phyloP scores from a whole-genome alignment of 345 rosid species.

The Salix viminalis region DNA sequence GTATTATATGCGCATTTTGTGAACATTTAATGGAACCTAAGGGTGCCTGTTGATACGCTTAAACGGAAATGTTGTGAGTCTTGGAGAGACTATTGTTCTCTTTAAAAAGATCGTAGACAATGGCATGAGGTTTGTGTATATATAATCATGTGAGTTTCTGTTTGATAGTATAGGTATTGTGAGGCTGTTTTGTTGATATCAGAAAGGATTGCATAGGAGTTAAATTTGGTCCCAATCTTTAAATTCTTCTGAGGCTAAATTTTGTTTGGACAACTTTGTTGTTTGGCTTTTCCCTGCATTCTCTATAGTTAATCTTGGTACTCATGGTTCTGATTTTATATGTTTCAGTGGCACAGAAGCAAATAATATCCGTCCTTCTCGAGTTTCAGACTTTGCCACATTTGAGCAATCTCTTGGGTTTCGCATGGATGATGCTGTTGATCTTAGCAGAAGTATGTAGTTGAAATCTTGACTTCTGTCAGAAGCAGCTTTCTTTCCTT shows the following conservation, averaged over 20 bases:
- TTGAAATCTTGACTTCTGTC: constrained; percentile 1
- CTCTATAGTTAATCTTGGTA: not conserved
- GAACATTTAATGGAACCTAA: not conserved
- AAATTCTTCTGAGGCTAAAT: no score
- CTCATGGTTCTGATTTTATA: constrained; percentile 18
- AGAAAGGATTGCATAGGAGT: not conserved
- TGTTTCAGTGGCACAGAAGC: constrained; percentile 47
- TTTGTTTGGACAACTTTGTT: not conserved
- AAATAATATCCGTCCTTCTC: constrained; percentile 34
- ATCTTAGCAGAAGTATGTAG: constrained; percentile 46
- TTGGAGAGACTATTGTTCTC: not conserved
- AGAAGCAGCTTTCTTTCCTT: not conserved
- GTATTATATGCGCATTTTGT: not conserved
- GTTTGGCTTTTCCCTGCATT: not conserved
- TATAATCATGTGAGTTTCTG: not conserved
- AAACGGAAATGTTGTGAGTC: not conserved
- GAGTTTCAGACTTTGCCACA: constrained; percentile 41
- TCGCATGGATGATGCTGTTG: constrained; percentile 50
- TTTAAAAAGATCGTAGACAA: not conserved
- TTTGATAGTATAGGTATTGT: not conserved
- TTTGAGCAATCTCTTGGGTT: constrained; percentile 49
- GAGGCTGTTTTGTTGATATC: not conserved
- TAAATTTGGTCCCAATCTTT: not conserved
- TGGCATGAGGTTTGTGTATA: not conserved
- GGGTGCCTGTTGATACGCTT: not conserved